Evolutionary conservation across 164 flowering plant genomes (phyloP).

Genomic region (Vitis rotundifolia): DNA sequence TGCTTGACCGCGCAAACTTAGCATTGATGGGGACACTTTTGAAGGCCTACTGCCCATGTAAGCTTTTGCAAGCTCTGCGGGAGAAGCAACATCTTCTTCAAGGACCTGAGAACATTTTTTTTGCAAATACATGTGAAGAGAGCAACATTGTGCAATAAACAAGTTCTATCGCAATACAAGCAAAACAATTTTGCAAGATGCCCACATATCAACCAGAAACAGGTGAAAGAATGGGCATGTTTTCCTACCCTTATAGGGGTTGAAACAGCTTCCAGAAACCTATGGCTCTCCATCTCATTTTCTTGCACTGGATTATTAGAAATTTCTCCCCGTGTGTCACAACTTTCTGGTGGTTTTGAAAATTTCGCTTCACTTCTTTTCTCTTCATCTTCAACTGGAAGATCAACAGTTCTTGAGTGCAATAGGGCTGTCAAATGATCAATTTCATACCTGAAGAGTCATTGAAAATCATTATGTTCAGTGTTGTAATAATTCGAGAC

Average conservation of each 20-base stretch:
- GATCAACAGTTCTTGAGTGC: slow-evolving; percentile 59
- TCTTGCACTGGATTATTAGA: slow-evolving; percentile 23
- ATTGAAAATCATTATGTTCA: background rate
- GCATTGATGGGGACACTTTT: slow-evolving; percentile 53
- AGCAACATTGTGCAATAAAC: background rate
- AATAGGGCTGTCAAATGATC: slow-evolving; percentile 68
- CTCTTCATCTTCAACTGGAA: slow-evolving; percentile 25
- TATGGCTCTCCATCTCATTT: slow-evolving; percentile 24
- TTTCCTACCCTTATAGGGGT: slow-evolving; percentile 44
- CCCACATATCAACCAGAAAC: background rate
- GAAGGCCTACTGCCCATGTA: slow-evolving; percentile 81
- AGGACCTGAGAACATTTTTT: slow-evolving; percentile 40
- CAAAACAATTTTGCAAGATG: too few species aligned
- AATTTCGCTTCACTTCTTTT: slow-evolving; percentile 31
- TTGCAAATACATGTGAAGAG: slow-evolving; percentile 12
- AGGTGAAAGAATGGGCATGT: slow-evolving; percentile 2
- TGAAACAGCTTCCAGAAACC: slow-evolving; percentile 18
- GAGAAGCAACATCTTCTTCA: slow-evolving; percentile 68
- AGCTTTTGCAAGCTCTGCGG: slow-evolving; percentile 89
- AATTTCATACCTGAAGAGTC: slow-evolving; percentile 64
- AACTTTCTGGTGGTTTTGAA: slow-evolving; percentile 15
- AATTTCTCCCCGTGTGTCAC: slow-evolving; percentile 19
- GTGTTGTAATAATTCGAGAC: too few species aligned
- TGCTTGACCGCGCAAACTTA: slow-evolving; percentile 44
- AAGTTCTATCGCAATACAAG: too few species aligned